Evolutionary conservation across 129 eudicot genomes (phyloP), one percentile per base, ranked within the genome.

Genomic region (Solidago caesia): DNA sequence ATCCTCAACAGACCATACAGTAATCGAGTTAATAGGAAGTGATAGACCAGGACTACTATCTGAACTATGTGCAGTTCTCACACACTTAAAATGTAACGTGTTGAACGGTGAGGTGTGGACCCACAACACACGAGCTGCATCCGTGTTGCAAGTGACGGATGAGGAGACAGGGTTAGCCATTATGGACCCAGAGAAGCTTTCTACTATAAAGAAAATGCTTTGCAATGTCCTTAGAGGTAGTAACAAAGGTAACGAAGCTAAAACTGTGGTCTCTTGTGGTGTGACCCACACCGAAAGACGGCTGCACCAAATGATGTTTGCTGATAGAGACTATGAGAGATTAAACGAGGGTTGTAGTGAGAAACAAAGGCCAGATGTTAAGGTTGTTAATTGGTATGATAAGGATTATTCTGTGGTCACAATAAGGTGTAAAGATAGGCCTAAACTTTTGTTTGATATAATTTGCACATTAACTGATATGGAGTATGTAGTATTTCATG

Each of bases 121-220:
- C 48, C 99, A 95, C 80, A 95, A 95, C 90, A 87, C 96, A n/a
- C 84, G 97, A 67, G 99, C 96, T 43, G 99, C 99, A 70, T 87
- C 97, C 3, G 92, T 95, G 16, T 76, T 95, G 85, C 94, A 91
- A 77, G 91, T 95, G 21, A 90, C 98, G 0, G 97, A 91, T 66
- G 94, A 87, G 59, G 84, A 80, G 16, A 77, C 92, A 0, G 89
- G 94, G 9, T 85, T 69, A 25, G 86, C 99, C 8, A 82, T 95
- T 52, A 76, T 61, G 6, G 95, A 95, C 67, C 93, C 90, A 0
- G 89, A 88, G n/a, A 85, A 84, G 78, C 85, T 95, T 11, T 72
- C 96, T 2, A 14, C 79, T 65, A 85, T 95, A 58, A 91, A 89
- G 83, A 84, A 88, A 73, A 85, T 95, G 29, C 74, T 95, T 10